Evolutionary conservation across 495 filamentous ascomycete genomes (phyloP), one percentile per base, ranked within the genome.

Genomic region (Pyronema omphalodes): DNA sequence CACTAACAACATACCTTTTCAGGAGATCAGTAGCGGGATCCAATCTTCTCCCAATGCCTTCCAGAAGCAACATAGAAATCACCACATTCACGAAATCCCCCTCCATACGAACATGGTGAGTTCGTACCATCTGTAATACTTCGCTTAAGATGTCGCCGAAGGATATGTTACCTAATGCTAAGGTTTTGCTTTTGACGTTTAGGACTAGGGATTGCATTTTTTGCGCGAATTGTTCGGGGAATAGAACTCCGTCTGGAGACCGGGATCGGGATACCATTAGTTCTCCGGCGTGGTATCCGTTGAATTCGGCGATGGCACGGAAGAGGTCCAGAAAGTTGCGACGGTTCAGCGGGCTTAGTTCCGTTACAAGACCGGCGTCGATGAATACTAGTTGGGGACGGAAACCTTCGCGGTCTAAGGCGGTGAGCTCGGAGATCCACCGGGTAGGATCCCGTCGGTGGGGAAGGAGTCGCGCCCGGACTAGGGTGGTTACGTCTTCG

Each of bases 81-180:
- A 99, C 89, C 2, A 99, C 91, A 62, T 99, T 99, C 52, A 96
- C 89, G 67, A 95, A 99, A 64, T 99, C 93, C 1, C 93, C 93
- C 63, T 96, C 93, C 35, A 99, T 76, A 7, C 93, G 76, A 1
- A 99, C 93, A 62, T 99, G 93, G 64, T 99, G 89, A 12, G 72
- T 71, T 33, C 93, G 79, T 44, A 99, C 93, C 88, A 99, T 96
- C 40, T 71, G 72, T 23, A 99, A 70, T 7, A 96, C 89, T 55
- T 94, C 76, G 58, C 86, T 86, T 11, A 99, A 67, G 23, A 99
- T 82, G 61, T 99, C 93, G 0, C 91, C 93, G 59, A 99, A 95
- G 68, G 85, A 93, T 69, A 99, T 83, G 57, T 86, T 94, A 0
- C 93, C 93, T 0, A 99, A 72, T 1, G 93, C 88, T 44, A 99